phyloP scores from a whole-genome alignment of 306 rosid species.

The Cotoneaster glaucophyllus region DNA sequence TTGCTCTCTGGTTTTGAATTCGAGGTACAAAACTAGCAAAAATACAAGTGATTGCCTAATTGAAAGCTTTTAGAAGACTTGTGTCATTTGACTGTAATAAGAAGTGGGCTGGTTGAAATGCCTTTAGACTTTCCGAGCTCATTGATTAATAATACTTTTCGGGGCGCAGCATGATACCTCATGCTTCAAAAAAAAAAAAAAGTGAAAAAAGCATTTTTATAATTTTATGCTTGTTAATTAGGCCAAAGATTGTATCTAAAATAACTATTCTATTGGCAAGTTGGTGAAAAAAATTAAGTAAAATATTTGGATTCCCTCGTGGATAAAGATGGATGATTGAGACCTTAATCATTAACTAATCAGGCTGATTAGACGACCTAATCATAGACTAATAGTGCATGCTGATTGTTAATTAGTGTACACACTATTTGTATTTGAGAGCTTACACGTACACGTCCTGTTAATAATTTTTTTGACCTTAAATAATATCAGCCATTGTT shows the following conservation, averaged over 20 bases:
- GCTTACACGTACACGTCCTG: neutral
- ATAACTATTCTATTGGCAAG: conserved; percentile 10
- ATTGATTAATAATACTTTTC: too few species aligned
- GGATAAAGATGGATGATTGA: neutral
- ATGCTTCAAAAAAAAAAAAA: too few species aligned
- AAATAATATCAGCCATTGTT: conserved; percentile 5
- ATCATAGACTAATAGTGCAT: neutral
- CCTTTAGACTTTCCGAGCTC: too few species aligned
- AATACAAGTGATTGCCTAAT: too few species aligned
- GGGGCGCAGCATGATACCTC: too few species aligned
- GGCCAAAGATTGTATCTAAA: neutral
- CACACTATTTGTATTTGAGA: neutral
- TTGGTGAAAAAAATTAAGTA: neutral
- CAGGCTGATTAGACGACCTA: neutral
- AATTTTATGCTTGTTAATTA: neutral
- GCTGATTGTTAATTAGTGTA: neutral
- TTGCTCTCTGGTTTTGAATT: too few species aligned
- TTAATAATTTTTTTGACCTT: neutral
- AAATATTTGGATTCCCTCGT: neutral
- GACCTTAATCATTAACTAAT: conserved; percentile 8
- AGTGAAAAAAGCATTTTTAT: neutral
- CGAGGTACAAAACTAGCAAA: too few species aligned
- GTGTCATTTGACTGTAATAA: too few species aligned
- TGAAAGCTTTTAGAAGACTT: too few species aligned
- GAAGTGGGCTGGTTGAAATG: accelerated